Conservation (phyloP, 305 asterid genomes). For the Fraxinus baroniana region DNA sequence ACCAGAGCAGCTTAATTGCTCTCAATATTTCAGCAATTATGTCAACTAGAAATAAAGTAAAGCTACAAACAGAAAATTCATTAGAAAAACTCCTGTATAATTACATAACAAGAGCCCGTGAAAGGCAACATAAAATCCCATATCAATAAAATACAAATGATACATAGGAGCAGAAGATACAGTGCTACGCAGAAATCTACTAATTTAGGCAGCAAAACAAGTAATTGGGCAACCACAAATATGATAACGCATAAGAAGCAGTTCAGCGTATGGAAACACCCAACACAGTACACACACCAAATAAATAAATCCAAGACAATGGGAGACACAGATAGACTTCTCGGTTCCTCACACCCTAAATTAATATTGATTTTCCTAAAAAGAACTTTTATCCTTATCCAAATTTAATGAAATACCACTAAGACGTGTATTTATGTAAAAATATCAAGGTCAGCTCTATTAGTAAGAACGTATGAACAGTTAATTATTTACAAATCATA, state of each 20-base stretch:
- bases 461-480: neutral
- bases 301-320: neutral
- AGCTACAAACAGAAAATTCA: neutral
- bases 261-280: neutral
- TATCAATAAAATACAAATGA: neutral
- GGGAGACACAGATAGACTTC: neutral
- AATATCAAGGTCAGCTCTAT: neutral
- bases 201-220: constrained; percentile 2
- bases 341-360: neutral
- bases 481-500: neutral
- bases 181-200: neutral
- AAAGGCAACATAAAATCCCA: constrained; percentile 8
- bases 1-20: neutral
- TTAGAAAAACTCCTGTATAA: neutral
- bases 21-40: neutral
- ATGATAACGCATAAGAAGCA: neutral
- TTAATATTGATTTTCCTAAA: neutral
- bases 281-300: neutral
- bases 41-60: neutral
- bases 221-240: neutral
- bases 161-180: neutral
- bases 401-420: neutral
- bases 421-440: neutral
- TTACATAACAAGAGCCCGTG: neutral
- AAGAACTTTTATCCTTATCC: neutral